Evolutionary conservation across 352 stramenopile species (phyloP), one percentile per base, ranked within the genome.

Genomic region (Pythium aphanidermatum): DNA sequence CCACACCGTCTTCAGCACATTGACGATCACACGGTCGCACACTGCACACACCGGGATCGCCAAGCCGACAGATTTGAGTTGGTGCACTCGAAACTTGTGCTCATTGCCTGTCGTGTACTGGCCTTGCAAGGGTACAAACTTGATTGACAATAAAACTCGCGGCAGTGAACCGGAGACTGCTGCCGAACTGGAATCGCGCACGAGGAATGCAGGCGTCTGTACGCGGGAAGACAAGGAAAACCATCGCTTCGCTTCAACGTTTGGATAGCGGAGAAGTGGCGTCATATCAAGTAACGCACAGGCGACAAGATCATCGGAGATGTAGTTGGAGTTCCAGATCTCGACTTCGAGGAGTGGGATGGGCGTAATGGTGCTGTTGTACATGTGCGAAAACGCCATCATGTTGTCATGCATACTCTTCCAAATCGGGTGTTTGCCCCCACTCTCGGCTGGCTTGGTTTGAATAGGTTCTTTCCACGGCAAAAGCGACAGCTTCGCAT

Each of bases 331-430:
- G 40, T 86, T 94, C 63, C 83, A 94, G 26, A 94, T 74, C 49
- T 94, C 79, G 24, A 94, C 74, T 50, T 92, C 79, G 1, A 94
- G 57, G 16, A 91, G 50, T 24, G 82, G 82, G 23, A 92, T 88
- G 4, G 82, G 82, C 2, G 81, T 94, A 61, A 91, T 92, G 11
- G 68, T 81, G 53, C 79, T 91, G 63, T 91, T 94, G 66, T 91
- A 94, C 72, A 91, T 89, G 63, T 94, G 82, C 25, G 81, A 76
- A 33, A 94, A 85, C 19, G 85, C 74, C 74, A 92, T 84, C 46
- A 58, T 65, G 40, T 91, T 92, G 46, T 88, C 75, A 44, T 92
- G 75, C 32, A 65, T 64, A 43, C 46, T 72, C 29, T 69, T 76
- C 79, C 79, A 94, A 19, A 83, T 59, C 16, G 82, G 82, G 45